phyloP scores from a whole-genome alignment of 129 eudicot genomes.

The Solidago caesia region DNA sequence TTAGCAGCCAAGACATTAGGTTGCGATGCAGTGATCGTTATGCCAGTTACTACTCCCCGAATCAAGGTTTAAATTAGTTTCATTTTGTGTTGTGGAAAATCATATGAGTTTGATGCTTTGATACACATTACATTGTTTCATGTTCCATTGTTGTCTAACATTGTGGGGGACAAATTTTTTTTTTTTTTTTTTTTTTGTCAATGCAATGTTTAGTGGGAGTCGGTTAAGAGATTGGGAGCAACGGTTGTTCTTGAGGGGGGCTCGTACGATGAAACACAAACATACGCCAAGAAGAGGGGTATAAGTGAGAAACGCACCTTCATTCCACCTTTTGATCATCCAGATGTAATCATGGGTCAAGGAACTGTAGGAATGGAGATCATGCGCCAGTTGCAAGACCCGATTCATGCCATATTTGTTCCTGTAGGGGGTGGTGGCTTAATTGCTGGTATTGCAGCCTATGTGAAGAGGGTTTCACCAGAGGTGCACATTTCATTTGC shows the following conservation, averaged over 20 bases:
- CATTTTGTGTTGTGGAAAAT: not conserved
- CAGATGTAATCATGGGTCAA: conserved; percentile 76
- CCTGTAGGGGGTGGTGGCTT: conserved; percentile 97
- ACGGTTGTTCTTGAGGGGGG: conserved; percentile 85
- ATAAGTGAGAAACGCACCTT: conserved; percentile 66
- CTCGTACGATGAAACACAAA: conserved; percentile 86
- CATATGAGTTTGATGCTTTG: no score
- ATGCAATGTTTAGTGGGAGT: conserved; percentile 56
- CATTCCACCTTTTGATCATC: conserved; percentile 88
- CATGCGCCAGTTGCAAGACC: conserved; percentile 59
- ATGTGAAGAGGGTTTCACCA: conserved; percentile 76
- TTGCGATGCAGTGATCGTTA: conserved; percentile 75
- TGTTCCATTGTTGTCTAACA: not conserved
- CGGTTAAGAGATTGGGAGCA: conserved; percentile 83
- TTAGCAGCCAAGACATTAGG: conserved; percentile 66
- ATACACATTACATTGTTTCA: not conserved
- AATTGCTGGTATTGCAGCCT: conserved; percentile 95
- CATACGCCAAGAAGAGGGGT: conserved; percentile 59
- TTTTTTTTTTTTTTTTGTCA: not conserved
- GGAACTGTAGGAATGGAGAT: conserved; percentile 95
- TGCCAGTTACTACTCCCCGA: conserved; percentile 91
- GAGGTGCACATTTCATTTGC: conserved; percentile 29
- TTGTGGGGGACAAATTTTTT: not conserved
- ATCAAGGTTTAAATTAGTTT: conserved; percentile 52
- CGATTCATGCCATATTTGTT: conserved; percentile 84